Evolutionary conservation across 2,329 filamentous ascomycete genomes (phyloP).

Genomic region (Huntiella abstrusa): DNA sequence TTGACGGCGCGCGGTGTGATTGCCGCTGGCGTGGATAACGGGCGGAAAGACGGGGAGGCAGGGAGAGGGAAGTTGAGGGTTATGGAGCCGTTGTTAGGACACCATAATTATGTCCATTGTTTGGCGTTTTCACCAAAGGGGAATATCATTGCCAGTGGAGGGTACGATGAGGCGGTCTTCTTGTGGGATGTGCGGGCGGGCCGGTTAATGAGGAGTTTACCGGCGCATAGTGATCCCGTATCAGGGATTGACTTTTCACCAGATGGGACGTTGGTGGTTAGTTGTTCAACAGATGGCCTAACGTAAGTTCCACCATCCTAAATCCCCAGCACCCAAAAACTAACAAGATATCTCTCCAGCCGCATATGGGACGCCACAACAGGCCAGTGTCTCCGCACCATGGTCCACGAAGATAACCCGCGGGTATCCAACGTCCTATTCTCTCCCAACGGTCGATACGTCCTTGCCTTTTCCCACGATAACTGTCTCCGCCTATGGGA

Average conservation of each 20-base stretch:
- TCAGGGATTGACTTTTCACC: slow-evolving; percentile 81
- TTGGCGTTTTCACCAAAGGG: slow-evolving; percentile 94
- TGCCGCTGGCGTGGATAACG: slow-evolving; percentile 8
- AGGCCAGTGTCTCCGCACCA: slow-evolving; percentile 81
- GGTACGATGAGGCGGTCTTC: slow-evolving; percentile 93
- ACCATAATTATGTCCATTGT: slow-evolving; percentile 92
- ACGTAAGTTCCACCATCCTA: slow-evolving; percentile 35
- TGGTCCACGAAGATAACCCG: slow-evolving; percentile 75
- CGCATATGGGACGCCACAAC: slow-evolving; percentile 93
- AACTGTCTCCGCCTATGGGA: slow-evolving; percentile 85
- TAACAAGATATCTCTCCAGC: slow-evolving; percentile 19
- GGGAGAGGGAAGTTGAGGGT: slow-evolving; percentile 16
- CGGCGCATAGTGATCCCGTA: slow-evolving; percentile 89
- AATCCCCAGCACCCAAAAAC: neutral
- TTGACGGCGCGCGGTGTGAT: slow-evolving; percentile 23
- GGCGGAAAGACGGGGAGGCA: slow-evolving; percentile 16
- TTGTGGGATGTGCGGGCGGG: slow-evolving; percentile 89
- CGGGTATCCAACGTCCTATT: slow-evolving; percentile 46
- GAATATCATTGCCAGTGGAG: slow-evolving; percentile 87
- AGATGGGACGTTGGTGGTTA: slow-evolving; percentile 82
- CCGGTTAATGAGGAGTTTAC: slow-evolving; percentile 70
- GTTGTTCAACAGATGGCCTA: slow-evolving; percentile 77
- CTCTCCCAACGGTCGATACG: slow-evolving; percentile 80
- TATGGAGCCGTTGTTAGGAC: slow-evolving; percentile 50
- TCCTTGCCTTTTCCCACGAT: slow-evolving; percentile 83